Percentiles rank a stretch among this genome's conserved stretches.
Evolutionary conservation across 768 basidiomycete genomes (phyloP).

Genomic region (Udeniomyces megalosporus): DNA sequence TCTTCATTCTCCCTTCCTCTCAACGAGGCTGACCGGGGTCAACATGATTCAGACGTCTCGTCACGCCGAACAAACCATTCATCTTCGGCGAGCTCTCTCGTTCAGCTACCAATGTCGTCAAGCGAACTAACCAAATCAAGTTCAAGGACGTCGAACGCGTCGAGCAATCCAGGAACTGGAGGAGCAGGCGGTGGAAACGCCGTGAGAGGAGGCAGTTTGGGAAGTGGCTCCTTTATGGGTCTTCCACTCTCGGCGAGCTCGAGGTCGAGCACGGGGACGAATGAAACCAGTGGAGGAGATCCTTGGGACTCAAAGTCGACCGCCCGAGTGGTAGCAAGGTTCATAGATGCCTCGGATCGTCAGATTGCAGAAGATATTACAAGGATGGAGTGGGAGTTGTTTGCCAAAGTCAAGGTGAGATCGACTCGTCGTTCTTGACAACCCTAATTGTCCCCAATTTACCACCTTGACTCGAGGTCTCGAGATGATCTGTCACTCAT

Average conservation of each 20-base stretch:
- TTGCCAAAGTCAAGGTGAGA: background rate
- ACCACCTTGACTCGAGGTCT: no score
- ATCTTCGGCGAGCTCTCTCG: background rate
- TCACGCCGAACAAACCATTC: background rate
- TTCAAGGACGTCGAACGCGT: background rate
- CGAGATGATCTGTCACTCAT: no score
- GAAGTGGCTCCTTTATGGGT: no score
- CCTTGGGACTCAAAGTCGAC: constrained; percentile 7
- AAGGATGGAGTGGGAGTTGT: constrained; percentile 5
- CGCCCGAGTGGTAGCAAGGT: background rate
- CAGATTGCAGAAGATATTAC: constrained; percentile 13
- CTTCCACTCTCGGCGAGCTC: background rate
- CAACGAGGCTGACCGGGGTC: background rate
- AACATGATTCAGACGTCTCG: background rate
- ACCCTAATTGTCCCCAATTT: no score
- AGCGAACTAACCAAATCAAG: background rate
- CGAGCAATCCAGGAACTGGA: no score
- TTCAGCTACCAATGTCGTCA: background rate
- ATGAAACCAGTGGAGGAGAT: background rate
- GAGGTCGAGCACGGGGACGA: background rate
- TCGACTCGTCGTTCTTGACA: no score
- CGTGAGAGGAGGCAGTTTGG: no score
- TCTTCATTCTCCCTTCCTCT: no score
- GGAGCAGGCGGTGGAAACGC: background rate
- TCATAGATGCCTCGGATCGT: constrained; percentile 7